Conservation (phyloP, 805 yeast species). For the Metschnikowia henanensis region DNA sequence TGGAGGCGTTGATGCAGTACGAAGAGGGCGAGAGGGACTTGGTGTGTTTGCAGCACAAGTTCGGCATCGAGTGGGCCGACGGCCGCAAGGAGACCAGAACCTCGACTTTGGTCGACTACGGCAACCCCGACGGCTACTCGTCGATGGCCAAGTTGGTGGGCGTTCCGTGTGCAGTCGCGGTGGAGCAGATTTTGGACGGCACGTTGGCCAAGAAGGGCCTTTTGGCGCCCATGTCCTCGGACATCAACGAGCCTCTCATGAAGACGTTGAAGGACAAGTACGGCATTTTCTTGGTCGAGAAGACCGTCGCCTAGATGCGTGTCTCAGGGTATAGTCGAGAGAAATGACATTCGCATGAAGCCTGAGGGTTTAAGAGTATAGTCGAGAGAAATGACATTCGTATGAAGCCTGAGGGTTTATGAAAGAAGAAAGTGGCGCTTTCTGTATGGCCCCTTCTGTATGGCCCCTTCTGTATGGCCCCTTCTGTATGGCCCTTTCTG, state of each 20-base stretch:
- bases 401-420: too few species aligned
- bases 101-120: slow-evolving; percentile 92
- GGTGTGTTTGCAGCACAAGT: slow-evolving; percentile 95
- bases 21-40: slow-evolving; percentile 94
- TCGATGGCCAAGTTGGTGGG: slow-evolving; percentile 99
- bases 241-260: slow-evolving; percentile 88
- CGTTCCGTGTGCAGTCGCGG: slow-evolving; percentile 97
- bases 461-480: too few species aligned
- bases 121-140: slow-evolving; percentile 84
- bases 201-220: slow-evolving; percentile 77
- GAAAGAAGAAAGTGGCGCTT: too few species aligned
- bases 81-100: slow-evolving; percentile 91
- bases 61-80: slow-evolving; percentile 95
- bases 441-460: too few species aligned
- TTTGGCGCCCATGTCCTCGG: slow-evolving; percentile 90
- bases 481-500: too few species aligned
- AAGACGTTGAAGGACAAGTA: slow-evolving; percentile 87
- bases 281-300: slow-evolving; percentile 85
- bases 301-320: slow-evolving; percentile 51
- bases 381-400: too few species aligned
- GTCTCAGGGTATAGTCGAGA: too few species aligned
- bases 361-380: too few species aligned
- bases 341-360: too few species aligned
- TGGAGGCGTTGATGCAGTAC: slow-evolving; percentile 95
- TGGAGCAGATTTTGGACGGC: slow-evolving; percentile 82